Conservation (phyloP, 495 filamentous ascomycete species). For the Penicillium flavigenum region DNA sequence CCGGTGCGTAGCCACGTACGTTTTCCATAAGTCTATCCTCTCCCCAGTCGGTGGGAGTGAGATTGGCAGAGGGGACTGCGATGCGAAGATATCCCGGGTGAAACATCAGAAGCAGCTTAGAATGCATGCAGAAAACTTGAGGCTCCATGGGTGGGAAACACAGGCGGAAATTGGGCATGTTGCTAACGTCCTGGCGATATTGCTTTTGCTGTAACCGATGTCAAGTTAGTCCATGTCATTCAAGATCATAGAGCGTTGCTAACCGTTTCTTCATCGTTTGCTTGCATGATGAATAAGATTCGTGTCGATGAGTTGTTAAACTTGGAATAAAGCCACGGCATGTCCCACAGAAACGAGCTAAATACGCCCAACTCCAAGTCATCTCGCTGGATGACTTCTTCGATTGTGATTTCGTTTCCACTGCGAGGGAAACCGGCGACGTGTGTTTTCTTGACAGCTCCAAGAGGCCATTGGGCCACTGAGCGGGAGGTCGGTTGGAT, state of each 20-base stretch:
- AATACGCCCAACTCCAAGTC: conserved; percentile 74
- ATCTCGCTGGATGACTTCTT: conserved; percentile 77
- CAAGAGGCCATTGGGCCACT: conserved; percentile 61
- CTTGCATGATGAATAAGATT: conserved; percentile 69
- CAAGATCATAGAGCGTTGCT: conserved; percentile 9
- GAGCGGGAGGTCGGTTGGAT: conserved; percentile 25
- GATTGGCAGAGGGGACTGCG: conserved; percentile 77
- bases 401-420: conserved; percentile 79
- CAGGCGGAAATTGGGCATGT: conserved; percentile 58
- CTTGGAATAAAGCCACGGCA: conserved; percentile 67
- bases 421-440: conserved; percentile 52
- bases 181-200: conserved; percentile 47
- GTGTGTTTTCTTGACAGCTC: conserved; percentile 83
- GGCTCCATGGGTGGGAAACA: conserved; percentile 78
- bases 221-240: conserved; percentile 1
- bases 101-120: conserved; percentile 82
- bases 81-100: conserved; percentile 67
- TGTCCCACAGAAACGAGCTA: conserved; percentile 85
- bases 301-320: conserved; percentile 52
- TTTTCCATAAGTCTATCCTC: conserved; percentile 80
- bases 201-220: conserved; percentile 28
- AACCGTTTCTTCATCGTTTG: conserved; percentile 57
- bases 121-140: conserved; percentile 75
- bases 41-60: conserved; percentile 83
- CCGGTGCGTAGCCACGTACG: conserved; percentile 31